These are phyloP conservation scores for Kodamaea sp. DNA, from an alignment of 1,139 yeast species.

Conservation along the genomic window DNA sequence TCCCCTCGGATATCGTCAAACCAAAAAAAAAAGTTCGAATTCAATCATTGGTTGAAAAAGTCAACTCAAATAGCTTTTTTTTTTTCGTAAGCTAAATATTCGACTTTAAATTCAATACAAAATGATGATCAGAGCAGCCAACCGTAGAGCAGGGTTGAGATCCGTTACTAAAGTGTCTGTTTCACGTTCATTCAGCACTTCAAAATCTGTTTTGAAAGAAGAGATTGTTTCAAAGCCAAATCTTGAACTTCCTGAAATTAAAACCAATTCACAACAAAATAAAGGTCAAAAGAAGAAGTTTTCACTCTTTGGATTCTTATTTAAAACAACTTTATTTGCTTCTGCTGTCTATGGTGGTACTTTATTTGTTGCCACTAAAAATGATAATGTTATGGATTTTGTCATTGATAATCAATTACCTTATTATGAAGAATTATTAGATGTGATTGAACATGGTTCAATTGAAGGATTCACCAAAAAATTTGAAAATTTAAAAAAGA, in stretches of 20 bases:
- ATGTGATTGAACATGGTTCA: conserved; percentile 38
- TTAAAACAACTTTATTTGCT: conserved; percentile 30
- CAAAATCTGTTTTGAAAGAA: conserved; percentile 1
- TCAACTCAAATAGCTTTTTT: too few species aligned
- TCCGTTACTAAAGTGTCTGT: not conserved
- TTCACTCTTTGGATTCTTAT: conserved; percentile 31
- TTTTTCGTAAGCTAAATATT: too few species aligned
- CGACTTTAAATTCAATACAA: conserved; percentile 4
- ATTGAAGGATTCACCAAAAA: conserved; percentile 29
- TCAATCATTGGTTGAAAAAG: too few species aligned
- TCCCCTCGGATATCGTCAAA: too few species aligned
- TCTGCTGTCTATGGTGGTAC: conserved; percentile 38
- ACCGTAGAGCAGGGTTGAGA: not conserved
- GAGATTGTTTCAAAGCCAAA: conserved; percentile 1
- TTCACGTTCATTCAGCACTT: conserved; percentile 3
- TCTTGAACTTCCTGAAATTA: conserved; percentile 2
- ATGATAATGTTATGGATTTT: conserved; percentile 44
- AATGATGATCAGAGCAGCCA: conserved; percentile 14
- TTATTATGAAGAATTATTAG: conserved; percentile 42
- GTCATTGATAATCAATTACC: conserved; percentile 46
- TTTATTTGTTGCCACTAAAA: conserved; percentile 43
- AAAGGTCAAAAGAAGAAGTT: conserved; percentile 21
- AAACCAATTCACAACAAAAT: not conserved
- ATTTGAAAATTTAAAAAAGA: conserved; percentile 19
- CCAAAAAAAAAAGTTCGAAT: too few species aligned